Evolutionary conservation across 805 yeast genomes (phyloP), one percentile per base, ranked within the genome.

Genomic region (Nakazawaea pomicola): DNA sequence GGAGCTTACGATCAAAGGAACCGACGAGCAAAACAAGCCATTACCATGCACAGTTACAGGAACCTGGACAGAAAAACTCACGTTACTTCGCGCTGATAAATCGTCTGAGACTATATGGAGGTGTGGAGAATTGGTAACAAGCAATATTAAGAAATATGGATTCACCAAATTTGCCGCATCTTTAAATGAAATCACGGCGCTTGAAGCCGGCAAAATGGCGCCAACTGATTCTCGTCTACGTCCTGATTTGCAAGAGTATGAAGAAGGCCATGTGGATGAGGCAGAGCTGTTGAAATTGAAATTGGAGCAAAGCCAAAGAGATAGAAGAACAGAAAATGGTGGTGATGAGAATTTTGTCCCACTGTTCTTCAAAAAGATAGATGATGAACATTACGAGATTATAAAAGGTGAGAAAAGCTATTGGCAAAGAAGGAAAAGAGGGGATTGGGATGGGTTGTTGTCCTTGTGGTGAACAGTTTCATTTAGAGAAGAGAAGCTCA

Each of bases 221-320:
- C 90, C 90, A 3, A 86, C 93, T 0, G 99, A 93, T 58, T 84
- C 96, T 6, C 76, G 99, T 54, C 61, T 80, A 33, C 74, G 99
- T 55, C 98, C 97, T 0, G 99, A 93, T 58, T 77, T 88, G 54
- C 65, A 74, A 33, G 60, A 67, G 2, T 88, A 87, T 51, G 95
- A 87, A 55, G 56, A 71, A 14, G 93, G 89, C 2, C 65, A 78
- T 17, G 62, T 81, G 9, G 86, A 78, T 16, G 61, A 68, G 40
- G 96, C 98, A 0, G 97, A 91, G 56, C 51, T 47, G 1, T 48
- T 76, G 47, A 93, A 93, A 56, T 57, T 77, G 29, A 62, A 70
- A 28, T 64, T 90, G 15, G 99, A 93, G 56, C 86, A 83, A 53
- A 67, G 65, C 21, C 99, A 93, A 64, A 74, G 99, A 53, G 75